Percentiles rank a stretch among this genome's conserved stretches.
Evolutionary conservation across 768 basidiomycete species (phyloP).

Genomic region (Psilocybe subaeruginosa): DNA sequence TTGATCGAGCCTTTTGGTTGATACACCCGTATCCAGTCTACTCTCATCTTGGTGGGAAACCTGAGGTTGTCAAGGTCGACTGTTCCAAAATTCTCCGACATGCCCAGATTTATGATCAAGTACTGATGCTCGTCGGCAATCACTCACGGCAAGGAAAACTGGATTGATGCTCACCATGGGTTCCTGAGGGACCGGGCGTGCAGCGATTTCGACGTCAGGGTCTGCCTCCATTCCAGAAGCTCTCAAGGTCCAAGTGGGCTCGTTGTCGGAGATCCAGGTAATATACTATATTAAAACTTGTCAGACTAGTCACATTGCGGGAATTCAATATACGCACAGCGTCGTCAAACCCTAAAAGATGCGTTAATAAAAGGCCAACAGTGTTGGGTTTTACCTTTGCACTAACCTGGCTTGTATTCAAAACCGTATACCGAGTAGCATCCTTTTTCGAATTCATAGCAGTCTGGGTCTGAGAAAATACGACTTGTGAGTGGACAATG

Average conservation of each 20-base stretch:
- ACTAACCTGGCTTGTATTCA: constrained; percentile 72
- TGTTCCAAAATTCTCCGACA: constrained; percentile 74
- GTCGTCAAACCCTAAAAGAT: constrained; percentile 24
- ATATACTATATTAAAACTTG: constrained; percentile 57
- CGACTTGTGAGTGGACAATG: no score
- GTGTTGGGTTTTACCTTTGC: neutral
- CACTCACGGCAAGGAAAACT: neutral
- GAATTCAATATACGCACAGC: constrained; percentile 4
- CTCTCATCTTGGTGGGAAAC: constrained; percentile 77
- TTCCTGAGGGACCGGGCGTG: constrained; percentile 77
- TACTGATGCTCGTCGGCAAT: constrained; percentile 50
- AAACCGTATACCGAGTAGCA: constrained; percentile 78
- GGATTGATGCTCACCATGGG: constrained; percentile 61
- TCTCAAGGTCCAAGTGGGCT: constrained; percentile 72
- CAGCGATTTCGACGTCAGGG: constrained; percentile 57
- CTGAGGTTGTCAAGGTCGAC: constrained; percentile 72
- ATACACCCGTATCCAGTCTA: constrained; percentile 93
- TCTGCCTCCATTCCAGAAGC: constrained; percentile 64
- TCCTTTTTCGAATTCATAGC: constrained; percentile 58
- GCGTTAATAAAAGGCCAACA: neutral
- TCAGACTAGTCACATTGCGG: neutral
- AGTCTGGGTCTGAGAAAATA: constrained; percentile 56
- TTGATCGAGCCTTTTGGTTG: constrained; percentile 72
- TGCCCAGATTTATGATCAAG: constrained; percentile 83
- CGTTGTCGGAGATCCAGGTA: constrained; percentile 69